Conservation (phyloP, 2,329 filamentous ascomycete species). For the Colletotrichum tropicale region DNA sequence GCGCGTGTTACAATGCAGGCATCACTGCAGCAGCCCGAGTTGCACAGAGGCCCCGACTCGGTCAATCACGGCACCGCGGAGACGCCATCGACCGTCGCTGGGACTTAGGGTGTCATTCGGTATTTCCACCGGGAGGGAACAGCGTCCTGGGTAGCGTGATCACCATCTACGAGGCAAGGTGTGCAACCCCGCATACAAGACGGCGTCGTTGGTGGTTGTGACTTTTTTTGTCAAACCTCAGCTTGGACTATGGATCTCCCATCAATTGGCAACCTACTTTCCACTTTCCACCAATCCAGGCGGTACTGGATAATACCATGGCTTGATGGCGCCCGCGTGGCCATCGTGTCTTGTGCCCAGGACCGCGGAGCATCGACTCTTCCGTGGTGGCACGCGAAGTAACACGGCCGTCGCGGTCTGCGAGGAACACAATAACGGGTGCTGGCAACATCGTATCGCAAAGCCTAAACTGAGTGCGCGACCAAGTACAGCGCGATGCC, state of each 20-base stretch:
- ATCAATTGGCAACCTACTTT: not conserved
- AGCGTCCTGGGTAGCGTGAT: conserved; percentile 19
- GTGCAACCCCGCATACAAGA: conserved; percentile 9
- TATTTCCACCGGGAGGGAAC: conserved; percentile 16
- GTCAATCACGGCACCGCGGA: conserved; percentile 1
- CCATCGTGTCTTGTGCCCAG: not conserved
- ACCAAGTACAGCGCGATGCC: not conserved
- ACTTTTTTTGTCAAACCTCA: not conserved
- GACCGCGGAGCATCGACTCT: not conserved
- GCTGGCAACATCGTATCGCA: conserved; percentile 10
- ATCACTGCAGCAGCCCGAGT: conserved; percentile 10
- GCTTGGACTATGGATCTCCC: not conserved
- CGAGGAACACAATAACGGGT: not conserved
- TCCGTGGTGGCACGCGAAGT: not conserved
- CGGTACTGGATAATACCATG: not conserved
- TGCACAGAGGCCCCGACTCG: conserved; percentile 6
- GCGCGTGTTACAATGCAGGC: conserved; percentile 7
- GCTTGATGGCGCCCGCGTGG: not conserved
- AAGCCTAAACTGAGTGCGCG: not conserved
- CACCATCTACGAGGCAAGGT: not conserved
- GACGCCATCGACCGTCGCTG: not conserved
- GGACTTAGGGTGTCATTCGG: conserved; percentile 14
- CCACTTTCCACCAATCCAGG: not conserved
- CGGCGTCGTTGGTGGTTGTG: not conserved
- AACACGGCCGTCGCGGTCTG: not conserved